Base-by-base conservation (phyloP, 768 basidiomycete species). In the Rhodotorula kratochvilovae region DNA sequence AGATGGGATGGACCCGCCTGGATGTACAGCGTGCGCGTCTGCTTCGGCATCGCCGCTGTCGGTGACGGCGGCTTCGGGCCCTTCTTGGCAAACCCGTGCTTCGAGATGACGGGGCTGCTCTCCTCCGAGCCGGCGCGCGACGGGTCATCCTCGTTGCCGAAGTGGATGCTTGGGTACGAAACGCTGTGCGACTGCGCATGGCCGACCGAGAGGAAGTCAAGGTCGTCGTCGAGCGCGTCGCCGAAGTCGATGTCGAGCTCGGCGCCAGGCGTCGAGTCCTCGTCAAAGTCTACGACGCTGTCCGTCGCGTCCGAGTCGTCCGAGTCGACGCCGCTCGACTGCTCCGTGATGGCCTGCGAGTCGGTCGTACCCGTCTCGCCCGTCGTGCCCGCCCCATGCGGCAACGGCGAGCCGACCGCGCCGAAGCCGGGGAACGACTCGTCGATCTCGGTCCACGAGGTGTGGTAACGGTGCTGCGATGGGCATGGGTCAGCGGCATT, bases 151-250 rank as follows among this genome's bases (percentile, higher is more conserved):
- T 73, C 74, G 68, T 75, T 70, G 15, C 77, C 77, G 43, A 78
- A 78, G 53, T 77, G 77, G 29, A 78, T 78, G 42, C 61, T 66
- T 10, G 77, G 77, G 58, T 77, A 77, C 27, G 76, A 77, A 0
- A 75, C 39, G 66, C 73, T 73, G 15, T 63, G 66, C 55, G 63
- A 69, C 27, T 74, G 72, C 1, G 67, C 67, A 53, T 76, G 73
- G 6, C 72, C 71, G 63, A 70, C 66, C 15, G 75, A 76, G 15
- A 77, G 61, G 39, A 77, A 77, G 57, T 78, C 77, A 58, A 67
- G 39, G 58, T 59, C 46, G 57, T 76, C 75, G 63, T 77, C 77
- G 36, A 76, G 55, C n/a, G 73, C 71, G 57, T 74, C 70, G 67
- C 76, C 76, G 27, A 77, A 62, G 33, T 76, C 75, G 31, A 78